Percentiles rank a stretch among this genome's conserved stretches.
phyloP scores from a whole-genome alignment of 768 basidiomycete genomes.

The Daedaleopsis nitida region DNA sequence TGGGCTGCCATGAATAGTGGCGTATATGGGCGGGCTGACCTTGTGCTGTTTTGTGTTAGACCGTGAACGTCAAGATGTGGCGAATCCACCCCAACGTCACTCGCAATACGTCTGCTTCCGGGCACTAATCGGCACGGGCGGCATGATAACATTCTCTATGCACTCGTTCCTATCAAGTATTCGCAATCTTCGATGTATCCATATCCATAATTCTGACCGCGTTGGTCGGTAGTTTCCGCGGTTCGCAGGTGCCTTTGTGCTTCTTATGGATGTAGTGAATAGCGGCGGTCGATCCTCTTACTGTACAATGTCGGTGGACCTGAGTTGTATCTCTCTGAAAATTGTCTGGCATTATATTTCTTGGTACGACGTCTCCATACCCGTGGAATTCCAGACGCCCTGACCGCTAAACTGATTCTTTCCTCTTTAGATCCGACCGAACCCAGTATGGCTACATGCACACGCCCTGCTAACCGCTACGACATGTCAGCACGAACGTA shows the following conservation, averaged over 20 bases:
- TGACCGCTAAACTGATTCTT: neutral
- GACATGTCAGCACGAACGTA: neutral
- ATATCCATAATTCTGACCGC: neutral
- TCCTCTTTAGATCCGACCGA: neutral
- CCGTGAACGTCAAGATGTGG: slow-evolving; percentile 22
- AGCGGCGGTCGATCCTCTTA: neutral
- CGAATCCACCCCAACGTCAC: slow-evolving; percentile 19
- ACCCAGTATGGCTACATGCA: neutral
- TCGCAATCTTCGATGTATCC: neutral
- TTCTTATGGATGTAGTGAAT: neutral
- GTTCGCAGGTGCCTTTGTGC: neutral
- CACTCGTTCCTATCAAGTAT: neutral
- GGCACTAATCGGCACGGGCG: slow-evolving; percentile 6
- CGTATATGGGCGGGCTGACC: slow-evolving; percentile 14
- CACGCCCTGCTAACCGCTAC: neutral
- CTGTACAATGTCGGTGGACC: neutral
- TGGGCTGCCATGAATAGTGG: neutral
- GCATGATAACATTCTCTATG: neutral
- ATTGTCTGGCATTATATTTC: too few species aligned
- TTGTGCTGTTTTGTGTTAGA: slow-evolving; percentile 9
- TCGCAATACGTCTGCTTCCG: slow-evolving; percentile 8
- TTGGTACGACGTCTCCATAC: neutral
- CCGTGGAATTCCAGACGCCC: neutral
- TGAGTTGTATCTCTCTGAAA: too few species aligned
- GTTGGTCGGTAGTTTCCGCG: neutral